phyloP scores from a whole-genome alignment of 768 basidiomycete genomes.

The Tricholoma terreum region DNA sequence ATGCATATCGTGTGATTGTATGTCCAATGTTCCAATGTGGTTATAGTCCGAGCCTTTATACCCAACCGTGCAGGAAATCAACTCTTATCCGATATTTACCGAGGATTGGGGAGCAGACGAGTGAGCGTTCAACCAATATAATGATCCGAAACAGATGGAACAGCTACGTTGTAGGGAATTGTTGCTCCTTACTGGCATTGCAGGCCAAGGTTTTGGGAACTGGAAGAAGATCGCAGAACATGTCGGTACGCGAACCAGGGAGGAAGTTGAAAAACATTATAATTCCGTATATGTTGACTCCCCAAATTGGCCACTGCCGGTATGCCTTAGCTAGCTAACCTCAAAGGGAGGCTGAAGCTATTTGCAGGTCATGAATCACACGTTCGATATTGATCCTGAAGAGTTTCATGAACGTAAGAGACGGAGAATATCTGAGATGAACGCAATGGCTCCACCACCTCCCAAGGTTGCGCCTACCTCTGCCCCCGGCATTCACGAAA shows the following conservation, averaged over 20 bases:
- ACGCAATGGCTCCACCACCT: conserved; percentile 48
- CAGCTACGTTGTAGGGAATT: conserved; percentile 61
- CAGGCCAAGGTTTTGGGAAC: conserved; percentile 87
- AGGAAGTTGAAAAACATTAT: conserved; percentile 93
- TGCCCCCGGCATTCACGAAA: conserved; percentile 87
- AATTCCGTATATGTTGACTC: conserved; percentile 76
- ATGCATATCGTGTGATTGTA: conserved; percentile 92
- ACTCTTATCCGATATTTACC: conserved; percentile 93
- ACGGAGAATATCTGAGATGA: conserved; percentile 80
- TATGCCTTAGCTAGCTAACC: conserved; percentile 34
- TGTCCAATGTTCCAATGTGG: conserved; percentile 17
- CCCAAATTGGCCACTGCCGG: conserved; percentile 76
- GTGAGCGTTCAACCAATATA: conserved; percentile 40
- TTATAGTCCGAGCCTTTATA: neutral
- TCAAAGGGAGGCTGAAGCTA: conserved; percentile 11
- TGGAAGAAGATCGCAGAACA: conserved; percentile 97
- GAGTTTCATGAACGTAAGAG: conserved; percentile 91
- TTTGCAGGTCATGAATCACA: conserved; percentile 47
- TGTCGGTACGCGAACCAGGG: conserved; percentile 89
- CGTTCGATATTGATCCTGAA: conserved; percentile 72
- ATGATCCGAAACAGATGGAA: neutral
- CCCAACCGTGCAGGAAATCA: conserved; percentile 65
- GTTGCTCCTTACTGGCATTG: conserved; percentile 82
- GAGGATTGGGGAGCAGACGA: conserved; percentile 99
- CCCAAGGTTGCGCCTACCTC: conserved; percentile 83